Conservation (phyloP, 306 rosid species). For the Pachyrhizus erosus region DNA sequence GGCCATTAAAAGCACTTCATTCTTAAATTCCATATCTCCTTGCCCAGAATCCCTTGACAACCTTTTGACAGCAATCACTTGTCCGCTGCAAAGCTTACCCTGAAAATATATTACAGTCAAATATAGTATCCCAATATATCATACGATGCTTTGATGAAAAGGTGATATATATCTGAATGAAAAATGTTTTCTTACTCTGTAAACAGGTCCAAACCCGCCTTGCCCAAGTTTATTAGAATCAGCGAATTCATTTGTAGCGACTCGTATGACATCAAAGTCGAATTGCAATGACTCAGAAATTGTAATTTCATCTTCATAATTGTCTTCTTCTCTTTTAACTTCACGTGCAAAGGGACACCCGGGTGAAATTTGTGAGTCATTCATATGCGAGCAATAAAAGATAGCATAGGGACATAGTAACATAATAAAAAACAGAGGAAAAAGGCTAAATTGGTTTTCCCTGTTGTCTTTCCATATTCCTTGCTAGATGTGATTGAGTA, state of each 20-base stretch:
- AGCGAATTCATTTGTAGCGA: neutral
- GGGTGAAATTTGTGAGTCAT: no score
- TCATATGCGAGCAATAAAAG: no score
- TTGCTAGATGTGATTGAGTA: no score
- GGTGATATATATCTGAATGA: neutral
- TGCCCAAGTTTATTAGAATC: slow-evolving; percentile 5
- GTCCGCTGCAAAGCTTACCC: no score
- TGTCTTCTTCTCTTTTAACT: neutral
- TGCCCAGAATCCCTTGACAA: no score
- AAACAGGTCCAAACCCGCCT: slow-evolving; percentile 6
- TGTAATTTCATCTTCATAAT: slow-evolving; percentile 4
- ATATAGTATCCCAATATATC: neutral
- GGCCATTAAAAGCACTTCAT: no score
- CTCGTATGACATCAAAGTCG: neutral
- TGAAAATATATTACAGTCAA: neutral
- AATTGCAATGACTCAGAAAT: neutral
- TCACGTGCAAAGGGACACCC: neutral
- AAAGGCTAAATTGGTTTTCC: no score
- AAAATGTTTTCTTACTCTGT: neutral
- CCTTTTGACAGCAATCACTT: no score
- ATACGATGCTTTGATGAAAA: neutral
- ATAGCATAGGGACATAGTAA: no score
- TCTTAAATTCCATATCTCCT: no score
- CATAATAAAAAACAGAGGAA: no score
- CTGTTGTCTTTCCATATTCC: no score